Evolutionary conservation across 345 rosid genomes (phyloP).

Genomic region (Eucalyptus tenuipes): DNA sequence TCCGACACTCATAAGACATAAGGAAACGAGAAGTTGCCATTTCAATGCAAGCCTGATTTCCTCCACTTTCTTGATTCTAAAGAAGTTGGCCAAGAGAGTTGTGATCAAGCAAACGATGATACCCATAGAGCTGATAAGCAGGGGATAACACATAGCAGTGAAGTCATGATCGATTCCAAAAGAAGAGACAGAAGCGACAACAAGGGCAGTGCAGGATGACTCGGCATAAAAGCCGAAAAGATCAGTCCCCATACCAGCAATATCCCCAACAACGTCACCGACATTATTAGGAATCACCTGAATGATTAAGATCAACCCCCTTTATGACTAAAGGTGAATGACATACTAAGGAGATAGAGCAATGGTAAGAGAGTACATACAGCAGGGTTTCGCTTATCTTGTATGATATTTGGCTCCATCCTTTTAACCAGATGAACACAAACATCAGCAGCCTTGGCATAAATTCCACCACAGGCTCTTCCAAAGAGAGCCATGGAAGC

Average conservation of each 20-base stretch:
- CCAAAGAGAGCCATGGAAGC: background rate
- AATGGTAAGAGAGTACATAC: background rate
- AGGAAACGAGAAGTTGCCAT: background rate
- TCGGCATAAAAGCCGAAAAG: background rate
- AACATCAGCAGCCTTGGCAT: background rate
- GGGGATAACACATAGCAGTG: background rate
- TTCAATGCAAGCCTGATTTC: background rate
- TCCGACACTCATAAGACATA: background rate
- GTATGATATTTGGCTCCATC: background rate
- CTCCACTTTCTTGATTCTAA: background rate
- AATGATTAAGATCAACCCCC: background rate
- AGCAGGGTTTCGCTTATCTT: background rate
- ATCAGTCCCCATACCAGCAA: background rate
- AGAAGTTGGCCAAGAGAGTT: background rate
- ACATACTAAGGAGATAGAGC: too few species aligned
- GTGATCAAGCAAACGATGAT: background rate
- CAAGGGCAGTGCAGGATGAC: background rate
- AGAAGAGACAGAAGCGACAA: slow-evolving; percentile 1
- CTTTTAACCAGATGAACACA: background rate
- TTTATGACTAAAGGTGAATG: background rate
- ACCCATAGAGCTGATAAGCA: background rate
- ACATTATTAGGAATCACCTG: background rate
- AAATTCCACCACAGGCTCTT: background rate
- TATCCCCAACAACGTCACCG: background rate
- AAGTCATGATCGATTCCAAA: background rate